Percentiles rank a stretch among this genome's conserved stretches.
These are phyloP conservation scores for Boletus pseudopeckii DNA, from an alignment of 768 basidiomycete species.

Conservation along the genomic window DNA sequence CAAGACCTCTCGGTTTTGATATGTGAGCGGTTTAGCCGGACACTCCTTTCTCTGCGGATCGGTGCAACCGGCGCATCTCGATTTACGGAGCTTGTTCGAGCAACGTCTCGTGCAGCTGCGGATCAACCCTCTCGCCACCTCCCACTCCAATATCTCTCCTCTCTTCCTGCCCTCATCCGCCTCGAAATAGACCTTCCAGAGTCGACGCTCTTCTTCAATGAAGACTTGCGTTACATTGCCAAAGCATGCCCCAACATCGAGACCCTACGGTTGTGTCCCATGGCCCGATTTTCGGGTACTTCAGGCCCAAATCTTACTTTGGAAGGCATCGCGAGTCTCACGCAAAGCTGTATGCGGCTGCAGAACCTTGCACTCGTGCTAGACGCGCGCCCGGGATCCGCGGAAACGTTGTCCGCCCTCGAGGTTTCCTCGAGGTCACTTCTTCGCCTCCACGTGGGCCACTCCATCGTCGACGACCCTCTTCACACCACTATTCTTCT, in stretches of 20 bases:
- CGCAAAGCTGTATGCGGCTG: constrained; percentile 54
- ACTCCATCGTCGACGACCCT: constrained; percentile 70
- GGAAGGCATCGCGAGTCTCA: constrained; percentile 58
- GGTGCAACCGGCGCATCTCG: constrained; percentile 67
- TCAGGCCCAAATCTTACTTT: constrained; percentile 57
- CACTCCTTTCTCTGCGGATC: constrained; percentile 59
- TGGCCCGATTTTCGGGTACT: constrained; percentile 58
- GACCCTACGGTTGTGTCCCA: constrained; percentile 61
- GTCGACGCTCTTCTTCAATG: constrained; percentile 60
- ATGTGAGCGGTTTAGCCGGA: constrained; percentile 56
- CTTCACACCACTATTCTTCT: constrained; percentile 67
- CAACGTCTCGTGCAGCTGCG: constrained; percentile 54
- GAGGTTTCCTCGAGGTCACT: constrained; percentile 61
- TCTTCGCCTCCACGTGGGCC: constrained; percentile 68
- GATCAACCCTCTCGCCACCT: constrained; percentile 60
- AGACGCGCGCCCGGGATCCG: constrained; percentile 48
- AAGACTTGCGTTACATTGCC: constrained; percentile 58
- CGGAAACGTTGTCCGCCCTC: constrained; percentile 43
- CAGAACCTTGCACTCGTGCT: constrained; percentile 66
- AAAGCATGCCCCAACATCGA: constrained; percentile 66
- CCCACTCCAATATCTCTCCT: constrained; percentile 54
- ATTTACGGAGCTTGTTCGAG: constrained; percentile 78
- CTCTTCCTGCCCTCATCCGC: constrained; percentile 53
- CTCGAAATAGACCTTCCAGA: constrained; percentile 79
- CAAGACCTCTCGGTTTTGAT: constrained; percentile 63